A percentile compares a stretch with the other conserved stretches of the same genome.
phyloP scores from a whole-genome alignment of 805 yeast genomes.

The Cyberlindnera meyerae region DNA sequence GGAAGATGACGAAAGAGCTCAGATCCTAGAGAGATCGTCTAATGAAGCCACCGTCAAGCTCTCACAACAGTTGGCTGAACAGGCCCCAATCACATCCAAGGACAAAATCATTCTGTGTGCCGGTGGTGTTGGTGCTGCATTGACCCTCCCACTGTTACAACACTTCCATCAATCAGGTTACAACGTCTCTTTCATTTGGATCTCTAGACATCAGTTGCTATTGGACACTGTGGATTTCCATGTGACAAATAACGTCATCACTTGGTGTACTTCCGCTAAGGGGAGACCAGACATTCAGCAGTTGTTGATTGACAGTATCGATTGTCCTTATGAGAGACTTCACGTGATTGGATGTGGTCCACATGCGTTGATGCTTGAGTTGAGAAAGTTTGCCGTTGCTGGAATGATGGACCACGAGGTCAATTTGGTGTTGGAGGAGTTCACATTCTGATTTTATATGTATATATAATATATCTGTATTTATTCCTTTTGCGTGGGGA shows the following conservation, averaged over 20 bases:
- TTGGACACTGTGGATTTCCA: slow-evolving; percentile 4
- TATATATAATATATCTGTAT: no score
- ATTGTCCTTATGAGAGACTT: slow-evolving; percentile 3
- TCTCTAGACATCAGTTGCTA: slow-evolving; percentile 13
- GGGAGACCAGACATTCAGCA: slow-evolving; percentile 21
- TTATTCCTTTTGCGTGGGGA: no score
- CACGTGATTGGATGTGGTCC: slow-evolving; percentile 27
- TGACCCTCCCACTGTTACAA: slow-evolving; percentile 15
- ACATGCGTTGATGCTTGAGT: slow-evolving; percentile 11
- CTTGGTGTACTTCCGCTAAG: slow-evolving; percentile 18
- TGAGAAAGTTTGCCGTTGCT: slow-evolving; percentile 21
- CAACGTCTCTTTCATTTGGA: slow-evolving; percentile 22
- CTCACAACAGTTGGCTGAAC: no score
- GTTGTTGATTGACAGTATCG: slow-evolving; percentile 11
- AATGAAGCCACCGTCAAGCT: no score
- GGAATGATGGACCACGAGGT: slow-evolving; percentile 7
- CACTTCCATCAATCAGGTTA: slow-evolving; percentile 5
- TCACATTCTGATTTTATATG: slow-evolving; percentile 14
- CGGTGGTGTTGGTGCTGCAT: slow-evolving; percentile 20
- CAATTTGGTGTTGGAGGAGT: slow-evolving; percentile 22
- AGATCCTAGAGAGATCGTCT: not conserved
- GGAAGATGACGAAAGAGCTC: not conserved
- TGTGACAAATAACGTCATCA: slow-evolving; percentile 1
- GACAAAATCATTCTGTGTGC: slow-evolving; percentile 19
- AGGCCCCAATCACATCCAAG: no score